Conservation (phyloP, 2,329 filamentous ascomycete genomes). For the Dendrostoma leiphaemia region DNA sequence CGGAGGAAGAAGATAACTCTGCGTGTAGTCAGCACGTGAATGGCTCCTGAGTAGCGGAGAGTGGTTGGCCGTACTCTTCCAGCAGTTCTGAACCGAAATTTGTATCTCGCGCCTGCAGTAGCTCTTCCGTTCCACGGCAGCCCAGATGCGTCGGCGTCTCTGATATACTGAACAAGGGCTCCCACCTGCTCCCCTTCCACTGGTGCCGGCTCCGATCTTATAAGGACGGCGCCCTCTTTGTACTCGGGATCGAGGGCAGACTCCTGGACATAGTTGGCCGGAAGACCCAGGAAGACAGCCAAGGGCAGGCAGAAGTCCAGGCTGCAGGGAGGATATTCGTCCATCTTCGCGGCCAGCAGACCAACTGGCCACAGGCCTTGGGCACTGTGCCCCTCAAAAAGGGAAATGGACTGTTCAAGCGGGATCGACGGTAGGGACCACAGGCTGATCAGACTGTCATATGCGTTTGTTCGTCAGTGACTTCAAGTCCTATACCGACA, state of each 20-base stretch:
- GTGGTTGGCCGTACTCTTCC: conserved; percentile 70
- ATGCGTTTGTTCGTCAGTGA: too few species aligned
- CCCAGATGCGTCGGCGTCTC: conserved; percentile 61
- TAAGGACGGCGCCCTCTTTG: conserved; percentile 56
- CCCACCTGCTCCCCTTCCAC: conserved; percentile 65
- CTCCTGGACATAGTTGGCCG: conserved; percentile 37
- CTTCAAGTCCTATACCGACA: too few species aligned
- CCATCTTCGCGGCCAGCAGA: conserved; percentile 51
- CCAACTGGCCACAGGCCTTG: neutral
- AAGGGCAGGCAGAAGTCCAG: conserved; percentile 85
- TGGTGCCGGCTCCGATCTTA: conserved; percentile 69
- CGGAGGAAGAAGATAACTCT: conserved; percentile 57
- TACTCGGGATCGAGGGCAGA: conserved; percentile 48
- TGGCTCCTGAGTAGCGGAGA: neutral
- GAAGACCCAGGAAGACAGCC: conserved; percentile 76
- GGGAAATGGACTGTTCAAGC: too few species aligned
- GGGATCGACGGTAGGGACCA: too few species aligned
- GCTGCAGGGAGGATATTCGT: conserved; percentile 76
- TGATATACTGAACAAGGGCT: conserved; percentile 64
- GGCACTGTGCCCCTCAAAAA: neutral
- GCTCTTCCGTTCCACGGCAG: conserved; percentile 67
- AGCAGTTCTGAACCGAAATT: conserved; percentile 70
- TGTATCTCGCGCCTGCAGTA: conserved; percentile 43
- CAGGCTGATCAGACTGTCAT: too few species aligned
- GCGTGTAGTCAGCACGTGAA: conserved; percentile 26